Evolutionary conservation across 192 early-diverging fungal species (phyloP), one percentile per base, ranked within the genome.

Genomic region (Chytriomyces sp.): DNA sequence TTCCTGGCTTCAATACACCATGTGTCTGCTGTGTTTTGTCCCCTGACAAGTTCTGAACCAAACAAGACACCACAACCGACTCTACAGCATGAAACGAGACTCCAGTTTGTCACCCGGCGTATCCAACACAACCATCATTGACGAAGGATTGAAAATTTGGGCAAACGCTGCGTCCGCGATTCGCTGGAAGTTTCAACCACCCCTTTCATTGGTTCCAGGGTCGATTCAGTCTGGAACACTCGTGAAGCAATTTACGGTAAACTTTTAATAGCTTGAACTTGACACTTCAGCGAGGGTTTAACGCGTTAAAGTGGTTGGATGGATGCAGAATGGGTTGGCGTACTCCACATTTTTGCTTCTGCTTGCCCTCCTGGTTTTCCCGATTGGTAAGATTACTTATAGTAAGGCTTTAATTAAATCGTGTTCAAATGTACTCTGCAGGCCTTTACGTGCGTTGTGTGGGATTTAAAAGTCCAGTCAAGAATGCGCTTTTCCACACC

Each of bases 221-320:
- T 22, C 52, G n/a, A 70, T 70, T 40, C 25, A 22, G 12, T 12
- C 26, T 12, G n/a, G n/a, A 0, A 36, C 57, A 59, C 32, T 70
- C 39, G 19, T 59, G 3, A 70, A 70, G 8, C 68, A 70, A 30
- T 70, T 70, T 59, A 70, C 59, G 12, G 68, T 68, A 56, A 32
- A 28, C 38, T 12, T 2, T 38, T 25, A 19, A 12, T 28, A 12
- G 59, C 31, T 36, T 32, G 28, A 19, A 19, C 26, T 12, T 22
- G 7, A 19, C 25, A 7, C 28, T 26, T 56, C 25, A 19, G 28
- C 7, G 19, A 22, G 7, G 12, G 17, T 7, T 37, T 41, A 49
- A 7, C 12, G 5, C 7, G 37, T 65, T 49, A 41, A 39, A 14
- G 32, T 5, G 32, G 14, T 5, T 36, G 59, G 14, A 62, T 62